Evolutionary conservation across 2,329 filamentous ascomycete genomes (phyloP).

Genomic region (Aspergillus clavatus): DNA sequence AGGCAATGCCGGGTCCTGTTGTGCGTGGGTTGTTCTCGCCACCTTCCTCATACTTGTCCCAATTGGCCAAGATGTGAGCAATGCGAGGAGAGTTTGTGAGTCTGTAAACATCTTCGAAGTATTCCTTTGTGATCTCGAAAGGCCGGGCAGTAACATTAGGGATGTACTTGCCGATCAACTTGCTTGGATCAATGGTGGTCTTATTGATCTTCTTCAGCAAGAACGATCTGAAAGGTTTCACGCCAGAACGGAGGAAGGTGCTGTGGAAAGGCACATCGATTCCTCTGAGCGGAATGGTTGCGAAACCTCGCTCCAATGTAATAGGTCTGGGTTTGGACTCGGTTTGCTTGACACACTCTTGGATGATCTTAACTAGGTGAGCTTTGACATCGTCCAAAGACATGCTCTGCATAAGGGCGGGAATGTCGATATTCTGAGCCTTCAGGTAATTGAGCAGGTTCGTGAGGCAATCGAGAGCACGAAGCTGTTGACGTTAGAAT

Average conservation of each 20-base stretch:
- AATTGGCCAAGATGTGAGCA: conserved; percentile 67
- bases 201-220: conserved; percentile 99
- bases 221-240: conserved; percentile 98
- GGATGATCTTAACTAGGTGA: conserved; percentile 86
- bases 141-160: conserved; percentile 96
- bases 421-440: conserved; percentile 94
- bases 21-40: conserved; percentile 21
- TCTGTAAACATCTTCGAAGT: conserved; percentile 97
- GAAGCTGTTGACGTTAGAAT: conserved; percentile 41
- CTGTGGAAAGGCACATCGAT: conserved; percentile 99
- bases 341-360: conserved; percentile 79
- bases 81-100: conserved; percentile 71
- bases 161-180: conserved; percentile 97
- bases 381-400: conserved; percentile 87
- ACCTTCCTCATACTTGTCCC: conserved; percentile 62
- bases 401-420: conserved; percentile 79
- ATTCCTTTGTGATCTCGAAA: conserved; percentile 94
- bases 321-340: conserved; percentile 82
- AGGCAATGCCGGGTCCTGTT: conserved; percentile 12
- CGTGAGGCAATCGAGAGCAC: conserved; percentile 61
- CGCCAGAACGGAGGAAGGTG: conserved; percentile 93
- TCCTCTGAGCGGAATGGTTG: conserved; percentile 91
- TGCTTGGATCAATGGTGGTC: conserved; percentile 94
- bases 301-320: conserved; percentile 88
- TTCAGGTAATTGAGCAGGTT: conserved; percentile 94